Percentiles rank a stretch among this genome's conserved stretches.
These are phyloP conservation scores for Amanita polypyramis DNA, from an alignment of 768 basidiomycete species.

Conservation along the genomic window DNA sequence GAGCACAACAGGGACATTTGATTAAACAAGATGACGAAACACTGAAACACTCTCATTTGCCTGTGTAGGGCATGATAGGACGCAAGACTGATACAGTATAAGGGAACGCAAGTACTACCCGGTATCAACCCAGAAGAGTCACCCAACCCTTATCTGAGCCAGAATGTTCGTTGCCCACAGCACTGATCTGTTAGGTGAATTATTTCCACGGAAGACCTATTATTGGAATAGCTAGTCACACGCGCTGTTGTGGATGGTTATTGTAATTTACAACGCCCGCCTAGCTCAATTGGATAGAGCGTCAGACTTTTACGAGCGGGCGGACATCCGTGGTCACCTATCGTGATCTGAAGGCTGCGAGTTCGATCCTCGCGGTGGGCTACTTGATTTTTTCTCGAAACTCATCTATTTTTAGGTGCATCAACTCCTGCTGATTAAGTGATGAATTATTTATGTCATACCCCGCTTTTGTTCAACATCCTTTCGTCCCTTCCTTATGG, in stretches of 20 bases:
- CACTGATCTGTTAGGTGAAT: background rate
- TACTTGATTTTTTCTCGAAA: slow-evolving; percentile 18
- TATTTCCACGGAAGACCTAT: background rate
- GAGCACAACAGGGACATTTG: no score
- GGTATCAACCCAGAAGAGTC: background rate
- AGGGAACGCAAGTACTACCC: no score
- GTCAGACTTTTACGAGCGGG: slow-evolving; percentile 19
- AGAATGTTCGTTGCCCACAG: background rate
- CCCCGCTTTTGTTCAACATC: background rate
- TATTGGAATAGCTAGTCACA: background rate
- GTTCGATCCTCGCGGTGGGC: slow-evolving; percentile 82
- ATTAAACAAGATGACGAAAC: no score
- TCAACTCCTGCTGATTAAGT: no score
- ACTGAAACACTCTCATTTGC: no score
- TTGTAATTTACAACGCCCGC: slow-evolving; percentile 23
- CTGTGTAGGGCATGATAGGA: no score
- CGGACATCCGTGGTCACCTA: background rate
- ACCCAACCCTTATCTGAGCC: background rate
- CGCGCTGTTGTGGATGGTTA: background rate
- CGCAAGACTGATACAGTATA: no score
- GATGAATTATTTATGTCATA: background rate
- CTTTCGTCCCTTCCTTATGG: background rate
- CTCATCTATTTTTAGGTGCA: background rate
- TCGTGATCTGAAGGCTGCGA: slow-evolving; percentile 68
- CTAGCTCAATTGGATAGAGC: slow-evolving; percentile 61